Evolutionary conservation across 176 grass and related monocot genomes (phyloP).

Genomic region (Alopecurus myosuroides): DNA sequence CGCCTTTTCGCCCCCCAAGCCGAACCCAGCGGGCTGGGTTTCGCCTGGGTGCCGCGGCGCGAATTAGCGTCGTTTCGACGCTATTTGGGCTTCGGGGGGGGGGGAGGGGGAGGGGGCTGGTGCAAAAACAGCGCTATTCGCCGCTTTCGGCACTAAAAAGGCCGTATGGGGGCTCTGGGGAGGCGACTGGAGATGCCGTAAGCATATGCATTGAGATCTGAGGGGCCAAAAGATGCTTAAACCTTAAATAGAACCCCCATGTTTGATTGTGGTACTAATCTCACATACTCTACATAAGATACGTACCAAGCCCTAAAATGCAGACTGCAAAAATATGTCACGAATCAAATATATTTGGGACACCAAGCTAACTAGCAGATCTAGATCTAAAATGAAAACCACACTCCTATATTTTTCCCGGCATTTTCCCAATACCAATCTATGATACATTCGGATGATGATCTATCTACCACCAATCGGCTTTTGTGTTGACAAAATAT

Average conservation of each 20-base stretch:
- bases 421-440: neutral
- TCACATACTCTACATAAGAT: neutral
- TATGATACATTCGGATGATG: neutral
- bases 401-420: too few relatives aligned
- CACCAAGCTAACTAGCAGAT: neutral
- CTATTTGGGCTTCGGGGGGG: too few relatives aligned
- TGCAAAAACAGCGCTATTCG: too few relatives aligned
- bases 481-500: neutral
- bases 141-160: too few relatives aligned
- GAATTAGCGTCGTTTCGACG: too few relatives aligned
- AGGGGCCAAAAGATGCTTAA: neutral
- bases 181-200: too few relatives aligned
- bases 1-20: too few relatives aligned
- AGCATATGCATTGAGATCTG: neutral
- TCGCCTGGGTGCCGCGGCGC: too few relatives aligned
- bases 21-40: too few relatives aligned
- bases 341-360: neutral
- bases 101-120: too few relatives aligned
- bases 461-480: neutral
- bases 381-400: neutral
- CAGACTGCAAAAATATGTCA: neutral
- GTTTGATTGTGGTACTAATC: neutral
- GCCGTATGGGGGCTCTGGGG: too few relatives aligned
- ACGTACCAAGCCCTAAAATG: neutral
- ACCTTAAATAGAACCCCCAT: neutral